Evolutionary conservation across 257 asterid species (phyloP).

Genomic region (Avicennia marina): DNA sequence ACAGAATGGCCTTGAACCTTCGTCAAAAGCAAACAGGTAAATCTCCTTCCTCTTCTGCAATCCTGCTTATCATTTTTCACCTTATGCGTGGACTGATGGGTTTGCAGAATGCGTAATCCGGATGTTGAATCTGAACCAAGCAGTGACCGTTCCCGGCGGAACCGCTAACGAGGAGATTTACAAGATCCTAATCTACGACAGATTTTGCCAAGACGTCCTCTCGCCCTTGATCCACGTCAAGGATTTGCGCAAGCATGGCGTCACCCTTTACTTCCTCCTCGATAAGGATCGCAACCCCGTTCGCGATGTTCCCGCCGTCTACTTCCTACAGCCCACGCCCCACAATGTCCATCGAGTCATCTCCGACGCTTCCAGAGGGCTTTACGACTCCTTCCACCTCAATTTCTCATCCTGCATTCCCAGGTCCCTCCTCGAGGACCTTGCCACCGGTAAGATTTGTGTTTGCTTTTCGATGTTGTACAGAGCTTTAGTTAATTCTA

Average conservation of each 20-base stretch:
- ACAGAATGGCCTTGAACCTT: conserved; percentile 79
- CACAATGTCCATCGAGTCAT: conserved; percentile 67
- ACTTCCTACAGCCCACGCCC: conserved; percentile 81
- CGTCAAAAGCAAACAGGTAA: conserved; percentile 86
- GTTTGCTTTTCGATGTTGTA: neutral
- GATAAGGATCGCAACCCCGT: conserved; percentile 98
- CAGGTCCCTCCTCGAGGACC: conserved; percentile 86
- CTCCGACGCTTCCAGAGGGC: conserved; percentile 64
- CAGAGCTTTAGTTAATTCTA: no score
- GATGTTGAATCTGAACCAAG: conserved; percentile 96
- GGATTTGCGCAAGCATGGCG: conserved; percentile 96
- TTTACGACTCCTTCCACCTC: conserved; percentile 85
- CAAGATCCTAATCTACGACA: conserved; percentile 93
- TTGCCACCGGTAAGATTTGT: conserved; percentile 62
- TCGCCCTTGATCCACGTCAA: conserved; percentile 98
- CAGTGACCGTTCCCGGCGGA: conserved; percentile 54
- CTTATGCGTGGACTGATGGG: conserved; percentile 2
- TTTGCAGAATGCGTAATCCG: conserved; percentile 79
- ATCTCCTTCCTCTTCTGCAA: neutral
- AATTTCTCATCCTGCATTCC: conserved; percentile 94
- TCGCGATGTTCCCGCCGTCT: conserved; percentile 92
- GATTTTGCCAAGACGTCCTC: conserved; percentile 85
- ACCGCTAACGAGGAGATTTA: conserved; percentile 91
- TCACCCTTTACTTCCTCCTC: conserved; percentile 85
- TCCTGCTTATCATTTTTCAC: neutral